Conservation (phyloP, 352 stramenopile species). For the Hyphochytrium catenoides region DNA sequence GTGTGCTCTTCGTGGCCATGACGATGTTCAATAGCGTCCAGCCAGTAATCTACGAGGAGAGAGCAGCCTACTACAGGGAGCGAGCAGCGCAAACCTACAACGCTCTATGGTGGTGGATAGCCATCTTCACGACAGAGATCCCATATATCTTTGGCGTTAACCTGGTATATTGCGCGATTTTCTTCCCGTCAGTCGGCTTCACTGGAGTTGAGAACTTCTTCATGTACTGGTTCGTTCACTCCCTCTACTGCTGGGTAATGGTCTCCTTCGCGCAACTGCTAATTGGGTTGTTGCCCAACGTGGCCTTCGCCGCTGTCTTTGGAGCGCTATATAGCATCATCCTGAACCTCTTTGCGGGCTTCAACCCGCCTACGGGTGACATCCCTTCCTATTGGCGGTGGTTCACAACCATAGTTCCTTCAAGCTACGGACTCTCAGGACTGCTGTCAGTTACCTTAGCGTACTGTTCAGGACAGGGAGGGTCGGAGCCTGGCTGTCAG, state of each 20-base stretch:
- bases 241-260: no score
- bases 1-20: slow-evolving; percentile 45
- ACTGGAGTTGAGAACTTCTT: slow-evolving; percentile 15
- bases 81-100: slow-evolving; percentile 69
- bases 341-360: slow-evolving; percentile 32
- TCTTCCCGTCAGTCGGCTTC: slow-evolving; percentile 28
- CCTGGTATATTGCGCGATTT: slow-evolving; percentile 21
- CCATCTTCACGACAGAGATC: slow-evolving; percentile 47
- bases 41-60: slow-evolving; percentile 40
- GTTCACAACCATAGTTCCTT: slow-evolving; percentile 5
- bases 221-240: slow-evolving; percentile 16
- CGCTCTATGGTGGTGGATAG: slow-evolving; percentile 42
- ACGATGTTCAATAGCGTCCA: slow-evolving; percentile 52
- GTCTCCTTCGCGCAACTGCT: no score
- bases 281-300: no score
- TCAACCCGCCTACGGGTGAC: slow-evolving; percentile 22
- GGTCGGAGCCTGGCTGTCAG: no score
- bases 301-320: slow-evolving; percentile 17
- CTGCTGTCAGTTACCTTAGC: slow-evolving; percentile 2
- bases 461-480: no score
- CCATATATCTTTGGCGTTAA: slow-evolving; percentile 20
- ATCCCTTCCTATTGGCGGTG: slow-evolving; percentile 13
- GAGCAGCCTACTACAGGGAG: slow-evolving; percentile 76
- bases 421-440: neutral
- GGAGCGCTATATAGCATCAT: slow-evolving; percentile 19